Conservation (phyloP, 495 filamentous ascomycete genomes). For the Daldinia childiae region DNA sequence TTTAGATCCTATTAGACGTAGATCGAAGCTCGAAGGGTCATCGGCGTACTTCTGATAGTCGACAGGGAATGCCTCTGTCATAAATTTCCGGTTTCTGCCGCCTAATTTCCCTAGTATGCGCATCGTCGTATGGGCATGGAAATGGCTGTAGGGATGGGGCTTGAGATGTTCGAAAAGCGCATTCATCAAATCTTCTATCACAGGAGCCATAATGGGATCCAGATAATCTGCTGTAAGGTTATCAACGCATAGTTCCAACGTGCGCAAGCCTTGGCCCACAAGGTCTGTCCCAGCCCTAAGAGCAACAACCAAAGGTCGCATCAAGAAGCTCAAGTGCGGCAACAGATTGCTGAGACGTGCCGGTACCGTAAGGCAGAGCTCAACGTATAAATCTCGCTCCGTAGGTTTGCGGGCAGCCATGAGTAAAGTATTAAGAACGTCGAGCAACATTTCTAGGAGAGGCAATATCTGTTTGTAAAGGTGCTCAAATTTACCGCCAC, state of each 20-base stretch:
- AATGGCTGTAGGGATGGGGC: conserved; percentile 93
- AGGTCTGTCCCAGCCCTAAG: conserved; percentile 90
- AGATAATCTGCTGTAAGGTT: conserved; percentile 98
- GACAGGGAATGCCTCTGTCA: conserved; percentile 84
- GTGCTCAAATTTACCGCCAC: conserved; percentile 95
- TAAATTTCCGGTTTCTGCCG: conserved; percentile 92
- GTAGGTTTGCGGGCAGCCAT: conserved; percentile 86
- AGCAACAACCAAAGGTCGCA: conserved; percentile 96
- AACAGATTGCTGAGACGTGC: conserved; percentile 93
- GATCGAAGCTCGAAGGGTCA: conserved; percentile 83
- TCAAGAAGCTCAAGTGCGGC: conserved; percentile 95
- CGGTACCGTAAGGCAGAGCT: conserved; percentile 94
- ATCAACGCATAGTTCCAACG: conserved; percentile 95
- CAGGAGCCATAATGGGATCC: conserved; percentile 98
- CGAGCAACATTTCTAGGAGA: conserved; percentile 93
- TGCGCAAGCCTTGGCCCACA: conserved; percentile 91
- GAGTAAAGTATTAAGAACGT: conserved; percentile 94
- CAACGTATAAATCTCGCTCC: conserved; percentile 95
- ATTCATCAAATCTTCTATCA: conserved; percentile 98
- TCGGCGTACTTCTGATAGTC: conserved; percentile 85
- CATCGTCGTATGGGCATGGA: conserved; percentile 97
- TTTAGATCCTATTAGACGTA: conserved; percentile 87
- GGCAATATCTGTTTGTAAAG: conserved; percentile 98
- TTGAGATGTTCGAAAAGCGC: conserved; percentile 94
- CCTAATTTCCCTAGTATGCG: conserved; percentile 98